Evolutionary conservation across 1,139 yeast species (phyloP), one percentile per base, ranked within the genome.

Genomic region (Candida sp.): DNA sequence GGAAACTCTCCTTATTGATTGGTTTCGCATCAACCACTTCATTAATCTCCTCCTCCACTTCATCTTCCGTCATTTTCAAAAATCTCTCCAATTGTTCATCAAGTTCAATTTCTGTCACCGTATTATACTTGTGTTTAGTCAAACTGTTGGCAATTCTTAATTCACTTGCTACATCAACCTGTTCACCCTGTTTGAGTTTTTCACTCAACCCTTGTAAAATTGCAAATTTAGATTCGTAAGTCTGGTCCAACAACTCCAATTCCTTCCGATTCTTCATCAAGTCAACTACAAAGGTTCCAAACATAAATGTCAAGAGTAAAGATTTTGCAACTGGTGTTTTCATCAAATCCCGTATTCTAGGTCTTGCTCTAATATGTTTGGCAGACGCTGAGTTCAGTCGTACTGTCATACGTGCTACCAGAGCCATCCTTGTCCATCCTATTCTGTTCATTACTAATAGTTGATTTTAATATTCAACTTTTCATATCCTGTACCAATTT

Each of bases 281-380:
- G 42, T 73, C 77, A 4, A 72, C 66, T 12, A 70, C 70, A 2
- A 63, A 66, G 5, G 75, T 60, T 4, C 76, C 75, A 50, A 73
- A 69, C 11, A 72, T 50, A 29, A 72, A 49, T 4, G 74, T 67
- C 33, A 70, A 61, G 11, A 71, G 48, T 5, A 72, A 54, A 21
- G 76, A 64, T 53, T 73, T 73, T 45, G 70, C 57, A 3, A 69
- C 61, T 3, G 78, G 72, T 0, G 70, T 60, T 22, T 52, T 51
- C 5, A 62, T 40, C 5, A 62, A 44, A 22, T 59, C 61, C 39
- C 52, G 47, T 25, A 61, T 46, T 8, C 52, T 56, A 8, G 64
- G 53, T 42, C 52, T 51, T 11, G 42, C 27, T 36, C 53, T 43
- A 11, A 52, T 45, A 41, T 45, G 45, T 40, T 39, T 45, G 12